Conservation (phyloP, 352 stramenopile genomes). For the Pythium folliculosum region DNA sequence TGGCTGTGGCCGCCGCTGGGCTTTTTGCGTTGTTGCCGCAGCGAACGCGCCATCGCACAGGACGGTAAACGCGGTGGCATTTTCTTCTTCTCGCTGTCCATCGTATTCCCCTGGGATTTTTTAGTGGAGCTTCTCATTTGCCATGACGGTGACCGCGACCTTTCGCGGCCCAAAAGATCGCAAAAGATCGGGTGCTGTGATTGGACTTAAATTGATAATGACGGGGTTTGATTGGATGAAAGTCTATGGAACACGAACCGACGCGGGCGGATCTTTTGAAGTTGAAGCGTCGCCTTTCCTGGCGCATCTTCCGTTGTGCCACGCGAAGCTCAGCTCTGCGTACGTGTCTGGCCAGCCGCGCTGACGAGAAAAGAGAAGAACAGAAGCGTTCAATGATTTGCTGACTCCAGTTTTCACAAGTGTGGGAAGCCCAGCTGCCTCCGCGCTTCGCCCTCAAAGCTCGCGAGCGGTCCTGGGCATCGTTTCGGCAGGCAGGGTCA, state of each 20-base stretch:
- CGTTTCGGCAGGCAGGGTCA: too few relatives aligned
- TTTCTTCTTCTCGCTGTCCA: neutral
- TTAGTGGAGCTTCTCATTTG: neutral
- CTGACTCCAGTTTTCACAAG: too few relatives aligned
- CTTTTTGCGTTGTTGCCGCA: too few relatives aligned
- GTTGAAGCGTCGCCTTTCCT: neutral
- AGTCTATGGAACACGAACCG: neutral
- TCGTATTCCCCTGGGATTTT: neutral
- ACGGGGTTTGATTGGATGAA: neutral
- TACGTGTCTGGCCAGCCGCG: too few relatives aligned
- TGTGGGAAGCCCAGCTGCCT: too few relatives aligned
- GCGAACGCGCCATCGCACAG: too few relatives aligned
- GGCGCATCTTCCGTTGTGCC: neutral
- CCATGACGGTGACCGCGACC: constrained; percentile 4
- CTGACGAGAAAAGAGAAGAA: too few relatives aligned
- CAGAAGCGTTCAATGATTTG: too few relatives aligned
- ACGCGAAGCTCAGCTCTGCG: too few relatives aligned
- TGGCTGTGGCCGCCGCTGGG: too few relatives aligned
- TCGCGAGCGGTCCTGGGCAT: too few relatives aligned
- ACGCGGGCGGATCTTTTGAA: neutral
- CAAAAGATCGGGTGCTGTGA: neutral
- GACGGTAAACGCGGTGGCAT: neutral
- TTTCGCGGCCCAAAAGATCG: constrained; percentile 19
- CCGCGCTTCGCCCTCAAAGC: too few relatives aligned
- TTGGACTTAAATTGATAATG: neutral